Evolutionary conservation across 208 protist species (phyloP), one percentile per base, ranked within the genome.

Genomic region (Leptomonas seymouri): DNA sequence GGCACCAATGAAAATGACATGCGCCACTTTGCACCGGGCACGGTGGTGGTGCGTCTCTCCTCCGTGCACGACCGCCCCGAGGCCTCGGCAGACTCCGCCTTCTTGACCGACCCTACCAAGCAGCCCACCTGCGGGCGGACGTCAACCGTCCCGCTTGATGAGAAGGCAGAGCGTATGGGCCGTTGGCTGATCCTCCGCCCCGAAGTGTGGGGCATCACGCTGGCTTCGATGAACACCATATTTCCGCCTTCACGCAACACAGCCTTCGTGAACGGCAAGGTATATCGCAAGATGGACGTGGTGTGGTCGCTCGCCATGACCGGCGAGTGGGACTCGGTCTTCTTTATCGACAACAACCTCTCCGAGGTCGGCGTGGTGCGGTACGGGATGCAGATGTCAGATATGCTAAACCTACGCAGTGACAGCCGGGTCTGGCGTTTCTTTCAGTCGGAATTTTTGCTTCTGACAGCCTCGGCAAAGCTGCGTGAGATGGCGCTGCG

Each of bases 281-380:
- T 85, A 9, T 91, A 93, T 53, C 68, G 67, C 16, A 95, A 95
- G 75, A 84, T 92, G 80, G 90, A 95, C 51, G 75, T 95, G n/a
- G 87, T 90, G 6, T 89, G 87, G 78, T 95, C 90, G 3, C 74
- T 95, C 14, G 87, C 90, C 41, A 73, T 74, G 48, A 90, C 73
- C 27, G 85, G 90, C 2, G 36, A 74, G 66, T 95, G 90, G 87
- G 90, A 95, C 60, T 76, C 71, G 31, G 87, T 95, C 4, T 91
- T 95, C 46, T 95, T 95, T 51, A 78, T 95, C 12, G 90, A 95
- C 77, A 95, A 95, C 72, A 91, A 93, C 67, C 75, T 95, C 55
- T 84, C 78, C 27, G 90, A 95, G 74, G 64, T 93, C 15, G 90
- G 87, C 11, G 67, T 93, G 21, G 80, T 91, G 28, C 83, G 79